Percentiles rank a stretch among this genome's conserved stretches.
These are phyloP conservation scores for Dothiorella sarmentorum DNA, from an alignment of 2,329 filamentous ascomycete genomes.

Conservation along the genomic window DNA sequence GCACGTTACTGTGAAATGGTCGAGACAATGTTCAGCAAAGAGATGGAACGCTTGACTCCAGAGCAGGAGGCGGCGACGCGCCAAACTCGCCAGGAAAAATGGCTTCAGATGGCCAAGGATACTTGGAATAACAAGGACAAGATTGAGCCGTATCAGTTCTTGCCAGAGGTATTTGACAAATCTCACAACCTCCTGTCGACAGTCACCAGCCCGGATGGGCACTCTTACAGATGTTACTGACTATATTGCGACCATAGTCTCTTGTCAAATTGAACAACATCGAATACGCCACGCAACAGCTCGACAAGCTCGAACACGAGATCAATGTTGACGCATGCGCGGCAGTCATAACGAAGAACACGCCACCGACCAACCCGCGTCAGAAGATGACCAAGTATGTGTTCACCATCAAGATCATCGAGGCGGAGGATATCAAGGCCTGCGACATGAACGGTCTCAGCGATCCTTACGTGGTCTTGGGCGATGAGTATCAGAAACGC, in stretches of 20 bases:
- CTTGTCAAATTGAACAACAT: slow-evolving; percentile 98
- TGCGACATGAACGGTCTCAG: slow-evolving; percentile 92
- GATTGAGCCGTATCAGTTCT: slow-evolving; percentile 95
- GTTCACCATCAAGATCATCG: slow-evolving; percentile 98
- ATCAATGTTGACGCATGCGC: slow-evolving; percentile 93
- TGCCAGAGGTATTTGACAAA: slow-evolving; percentile 66
- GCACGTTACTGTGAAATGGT: slow-evolving; percentile 88
- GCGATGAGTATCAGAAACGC: slow-evolving; percentile 96
- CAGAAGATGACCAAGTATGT: slow-evolving; percentile 81
- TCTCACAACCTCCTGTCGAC: neutral
- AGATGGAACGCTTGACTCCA: slow-evolving; percentile 89
- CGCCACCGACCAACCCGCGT: slow-evolving; percentile 67
- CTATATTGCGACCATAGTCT: slow-evolving; percentile 55
- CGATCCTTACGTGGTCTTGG: slow-evolving; percentile 94
- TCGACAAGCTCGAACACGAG: slow-evolving; percentile 83
- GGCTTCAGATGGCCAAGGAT: slow-evolving; percentile 90
- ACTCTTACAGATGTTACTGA: neutral
- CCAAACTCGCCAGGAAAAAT: slow-evolving; percentile 85
- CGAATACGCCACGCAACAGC: slow-evolving; percentile 86
- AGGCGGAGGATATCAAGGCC: slow-evolving; percentile 96
- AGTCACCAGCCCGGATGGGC: neutral
- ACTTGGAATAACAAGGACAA: slow-evolving; percentile 90
- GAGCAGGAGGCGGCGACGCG: slow-evolving; percentile 76
- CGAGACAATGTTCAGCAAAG: slow-evolving; percentile 77
- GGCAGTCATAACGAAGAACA: slow-evolving; percentile 69